Base-by-base conservation (phyloP, 2,329 filamentous ascomycete genomes). In the Colletotrichum aenigma region DNA sequence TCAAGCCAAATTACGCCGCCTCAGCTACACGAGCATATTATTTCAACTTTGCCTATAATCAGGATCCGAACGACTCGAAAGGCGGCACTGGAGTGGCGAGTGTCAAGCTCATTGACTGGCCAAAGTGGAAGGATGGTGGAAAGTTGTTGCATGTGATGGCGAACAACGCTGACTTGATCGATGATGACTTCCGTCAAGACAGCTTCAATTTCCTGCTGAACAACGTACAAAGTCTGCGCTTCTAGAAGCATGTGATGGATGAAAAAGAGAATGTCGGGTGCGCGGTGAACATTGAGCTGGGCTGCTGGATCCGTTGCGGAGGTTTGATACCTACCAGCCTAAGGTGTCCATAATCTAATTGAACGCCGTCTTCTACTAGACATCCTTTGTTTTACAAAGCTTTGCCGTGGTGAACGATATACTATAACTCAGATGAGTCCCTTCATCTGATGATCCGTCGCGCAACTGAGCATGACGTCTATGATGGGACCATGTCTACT, bases 1-100 rank as follows among this genome's bases (percentile, higher is more conserved):
- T 90, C 48, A 77, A 86, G 66, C 85, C 87, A 2, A 88, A 90
- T 75, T 87, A 88, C 52, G 88, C 89, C 2, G 85, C 86, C 0
- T 79, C 78, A 18, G 84, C 87, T 0, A 88, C 90, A 30, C 87
- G 89, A 66, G 85, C 86, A 0, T 93, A 93, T 80, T 93, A 92
- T 78, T 83, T 90, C 66, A 88, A 85, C 15, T 93, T 93, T 78
- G 83, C 92, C 3, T 87, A 92, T 77, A 85, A 89, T 9, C 79
- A 90, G 38, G 88, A 93, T 79, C 91, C 91, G 0, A 93, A 93
- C 78, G 82, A 83, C 12, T 84, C 77, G 81, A 28, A 81, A 79
- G 48, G 85, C 83, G 60, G 76, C 3, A 76, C 70, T 9, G 65
- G 74, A 7, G 38, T 18, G 9, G 58, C 74, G 3, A 69, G 52